Evolutionary conservation across 257 asterid genomes (phyloP).

Genomic region (Primulina tabacum): DNA sequence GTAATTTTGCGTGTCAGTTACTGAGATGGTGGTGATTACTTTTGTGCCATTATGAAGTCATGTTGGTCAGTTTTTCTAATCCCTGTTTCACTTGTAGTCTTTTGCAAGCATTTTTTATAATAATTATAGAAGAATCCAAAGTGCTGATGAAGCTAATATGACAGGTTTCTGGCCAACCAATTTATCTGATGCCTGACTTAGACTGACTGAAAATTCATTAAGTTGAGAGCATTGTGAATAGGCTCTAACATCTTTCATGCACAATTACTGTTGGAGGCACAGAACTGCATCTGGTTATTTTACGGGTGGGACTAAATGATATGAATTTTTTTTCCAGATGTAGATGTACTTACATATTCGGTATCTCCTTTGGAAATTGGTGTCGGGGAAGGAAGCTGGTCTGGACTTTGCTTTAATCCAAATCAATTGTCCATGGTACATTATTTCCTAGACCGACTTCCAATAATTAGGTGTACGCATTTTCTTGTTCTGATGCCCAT

Average conservation of each 20-base stretch:
- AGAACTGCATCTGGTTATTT: not conserved
- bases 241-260: not conserved
- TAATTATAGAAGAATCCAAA: not conserved
- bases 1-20: constrained; percentile 11
- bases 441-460: constrained; percentile 14
- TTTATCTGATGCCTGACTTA: not conserved
- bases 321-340: constrained; percentile 39
- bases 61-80: not conserved
- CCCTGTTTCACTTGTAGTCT: constrained; percentile 2
- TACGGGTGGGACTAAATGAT: constrained; percentile 12
- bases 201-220: constrained; percentile 2
- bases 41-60: constrained; percentile 8
- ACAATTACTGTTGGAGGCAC: not conserved
- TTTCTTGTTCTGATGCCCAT: constrained; percentile 12
- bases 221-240: constrained; percentile 1
- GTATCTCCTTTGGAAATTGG: constrained; percentile 77
- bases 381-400: constrained; percentile 95
- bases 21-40: constrained; percentile 10
- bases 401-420: constrained; percentile 86
- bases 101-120: not conserved
- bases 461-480: not conserved
- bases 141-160: not conserved
- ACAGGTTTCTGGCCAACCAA: constrained; percentile 8
- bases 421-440: constrained; percentile 73
- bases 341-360: constrained; percentile 59